phyloP scores from a whole-genome alignment of 1,139 yeast species.

The Candida sanyaensis region DNA sequence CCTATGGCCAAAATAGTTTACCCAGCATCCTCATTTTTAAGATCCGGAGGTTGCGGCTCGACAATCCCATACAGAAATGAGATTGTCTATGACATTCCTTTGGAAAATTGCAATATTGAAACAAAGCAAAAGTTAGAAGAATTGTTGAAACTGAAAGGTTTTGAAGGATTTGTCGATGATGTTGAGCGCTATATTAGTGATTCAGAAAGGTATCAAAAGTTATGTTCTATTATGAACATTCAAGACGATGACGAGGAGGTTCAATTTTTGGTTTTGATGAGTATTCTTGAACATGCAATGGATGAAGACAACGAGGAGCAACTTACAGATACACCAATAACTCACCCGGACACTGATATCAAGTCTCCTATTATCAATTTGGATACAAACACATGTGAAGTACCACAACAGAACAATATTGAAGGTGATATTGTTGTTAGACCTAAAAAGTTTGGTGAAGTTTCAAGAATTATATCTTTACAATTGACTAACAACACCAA shows the following conservation, averaged over 20 bases:
- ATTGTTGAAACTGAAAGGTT: constrained; percentile 20
- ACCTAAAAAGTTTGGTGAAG: constrained; percentile 21
- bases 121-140: constrained; percentile 21
- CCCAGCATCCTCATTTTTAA: constrained; percentile 18
- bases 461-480: constrained; percentile 28
- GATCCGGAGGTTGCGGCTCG: constrained; percentile 1
- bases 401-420: neutral
- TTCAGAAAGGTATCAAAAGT: constrained; percentile 28
- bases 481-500: constrained; percentile 29
- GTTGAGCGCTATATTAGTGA: constrained; percentile 24
- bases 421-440: constrained; percentile 14
- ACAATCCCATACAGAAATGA: constrained; percentile 11
- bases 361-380: no score
- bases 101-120: constrained; percentile 23
- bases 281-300: constrained; percentile 18
- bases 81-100: constrained; percentile 29
- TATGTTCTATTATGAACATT: constrained; percentile 13
- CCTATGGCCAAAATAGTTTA: constrained; percentile 32
- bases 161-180: constrained; percentile 22
- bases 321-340: neutral
- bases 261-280: constrained; percentile 23
- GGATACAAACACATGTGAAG: no score
- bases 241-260: constrained; percentile 22
- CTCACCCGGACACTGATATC: neutral
- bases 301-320: constrained; percentile 7